Conservation (phyloP, 257 asterid genomes). For the Cynanchum wilfordii region DNA sequence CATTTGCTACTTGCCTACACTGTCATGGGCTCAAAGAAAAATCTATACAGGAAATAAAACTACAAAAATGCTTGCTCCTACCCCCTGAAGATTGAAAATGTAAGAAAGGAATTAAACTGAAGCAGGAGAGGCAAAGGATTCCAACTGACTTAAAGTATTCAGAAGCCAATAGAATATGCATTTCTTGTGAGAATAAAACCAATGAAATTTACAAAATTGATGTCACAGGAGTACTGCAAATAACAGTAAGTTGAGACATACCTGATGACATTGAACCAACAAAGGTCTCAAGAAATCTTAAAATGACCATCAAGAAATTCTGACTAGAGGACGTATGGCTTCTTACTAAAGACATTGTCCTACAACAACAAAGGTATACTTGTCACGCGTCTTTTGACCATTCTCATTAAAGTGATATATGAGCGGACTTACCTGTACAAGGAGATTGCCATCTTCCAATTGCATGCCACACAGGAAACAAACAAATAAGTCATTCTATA, state of each 20-base stretch:
- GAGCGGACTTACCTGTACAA: conserved; percentile 74
- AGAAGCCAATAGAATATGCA: background rate
- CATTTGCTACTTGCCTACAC: background rate
- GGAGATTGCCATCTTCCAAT: conserved; percentile 95
- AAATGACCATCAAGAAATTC: conserved; percentile 71
- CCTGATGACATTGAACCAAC: conserved; percentile 98
- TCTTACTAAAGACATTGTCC: conserved; percentile 96
- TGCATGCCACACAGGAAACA: conserved; percentile 26
- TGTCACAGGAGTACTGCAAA: background rate
- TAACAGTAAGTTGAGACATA: conserved; percentile 29
- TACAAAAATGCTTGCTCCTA: background rate
- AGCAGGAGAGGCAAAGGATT: background rate
- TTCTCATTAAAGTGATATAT: conserved; percentile 16
- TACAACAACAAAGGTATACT: conserved; percentile 21
- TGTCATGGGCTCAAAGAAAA: background rate
- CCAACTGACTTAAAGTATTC: background rate
- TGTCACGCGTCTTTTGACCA: conserved; percentile 4
- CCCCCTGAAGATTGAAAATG: background rate
- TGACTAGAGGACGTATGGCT: conserved; percentile 75
- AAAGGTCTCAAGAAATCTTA: conserved; percentile 95
- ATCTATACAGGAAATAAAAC: background rate
- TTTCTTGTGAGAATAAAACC: background rate
- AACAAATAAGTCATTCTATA: conserved; percentile 25
- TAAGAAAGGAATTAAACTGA: background rate
- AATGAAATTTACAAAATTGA: background rate